Conservation (phyloP, 2,329 filamentous ascomycete species). For the Exophiala bonariae region DNA sequence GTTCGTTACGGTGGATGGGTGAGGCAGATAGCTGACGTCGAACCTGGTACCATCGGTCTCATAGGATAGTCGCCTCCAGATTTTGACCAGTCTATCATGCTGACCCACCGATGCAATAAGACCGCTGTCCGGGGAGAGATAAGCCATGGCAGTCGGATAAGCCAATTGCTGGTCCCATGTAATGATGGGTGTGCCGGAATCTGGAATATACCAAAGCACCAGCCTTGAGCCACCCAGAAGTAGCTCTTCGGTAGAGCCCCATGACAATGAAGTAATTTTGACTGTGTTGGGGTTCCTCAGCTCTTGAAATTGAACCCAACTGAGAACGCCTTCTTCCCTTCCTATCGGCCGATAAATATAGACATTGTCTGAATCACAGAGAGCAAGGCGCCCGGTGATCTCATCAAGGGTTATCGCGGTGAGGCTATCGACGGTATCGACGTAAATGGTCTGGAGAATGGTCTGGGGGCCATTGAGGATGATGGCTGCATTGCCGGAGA, state of each 20-base stretch:
- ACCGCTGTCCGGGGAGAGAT: constrained; percentile 81
- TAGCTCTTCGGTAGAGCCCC: constrained; percentile 80
- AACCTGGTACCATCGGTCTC: constrained; percentile 81
- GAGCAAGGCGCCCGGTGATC: constrained; percentile 78
- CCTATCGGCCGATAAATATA: constrained; percentile 78
- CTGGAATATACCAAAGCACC: constrained; percentile 62
- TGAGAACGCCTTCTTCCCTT: constrained; percentile 68
- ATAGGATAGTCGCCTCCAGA: constrained; percentile 87
- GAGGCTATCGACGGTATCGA: constrained; percentile 68
- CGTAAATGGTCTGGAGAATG: constrained; percentile 87
- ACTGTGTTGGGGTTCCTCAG: constrained; percentile 41
- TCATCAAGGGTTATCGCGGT: constrained; percentile 81
- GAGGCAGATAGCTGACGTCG: constrained; percentile 86
- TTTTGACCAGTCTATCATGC: constrained; percentile 81
- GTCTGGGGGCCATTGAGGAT: constrained; percentile 73
- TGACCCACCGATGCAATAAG: constrained; percentile 79
- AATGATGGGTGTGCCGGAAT: constrained; percentile 40
- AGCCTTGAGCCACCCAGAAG: constrained; percentile 72
- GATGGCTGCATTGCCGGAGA: constrained; percentile 83
- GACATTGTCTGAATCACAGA: constrained; percentile 65
- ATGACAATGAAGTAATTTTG: constrained; percentile 67
- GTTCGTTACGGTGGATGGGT: constrained; percentile 76
- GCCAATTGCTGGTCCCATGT: constrained; percentile 77
- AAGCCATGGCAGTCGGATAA: constrained; percentile 70
- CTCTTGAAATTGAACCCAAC: constrained; percentile 23